These are phyloP conservation scores for Aureobasidium sp. DNA, from an alignment of 2,329 filamentous ascomycete species.

Conservation along the genomic window DNA sequence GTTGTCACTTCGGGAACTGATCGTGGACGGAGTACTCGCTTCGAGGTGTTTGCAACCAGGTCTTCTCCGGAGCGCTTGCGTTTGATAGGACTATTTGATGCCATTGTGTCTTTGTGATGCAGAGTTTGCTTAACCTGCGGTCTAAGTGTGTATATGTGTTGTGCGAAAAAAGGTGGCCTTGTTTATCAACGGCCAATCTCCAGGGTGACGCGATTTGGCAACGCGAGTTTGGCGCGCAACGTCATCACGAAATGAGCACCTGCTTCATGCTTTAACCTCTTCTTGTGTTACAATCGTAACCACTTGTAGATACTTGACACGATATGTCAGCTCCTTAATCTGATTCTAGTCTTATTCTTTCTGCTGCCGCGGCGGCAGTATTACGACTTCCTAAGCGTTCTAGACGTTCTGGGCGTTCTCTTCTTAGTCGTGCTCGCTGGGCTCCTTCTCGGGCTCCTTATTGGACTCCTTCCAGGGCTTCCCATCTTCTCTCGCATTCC, in stretches of 20 bases:
- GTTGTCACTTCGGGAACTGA: not conserved
- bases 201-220: not conserved
- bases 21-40: not conserved
- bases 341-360: too few species aligned
- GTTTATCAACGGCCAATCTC: not conserved
- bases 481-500: not conserved
- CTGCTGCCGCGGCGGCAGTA: too few species aligned
- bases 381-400: not conserved
- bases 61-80: slow-evolving; percentile 2
- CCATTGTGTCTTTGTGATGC: not conserved
- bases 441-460: not conserved
- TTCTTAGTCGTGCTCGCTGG: too few species aligned
- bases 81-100: not conserved
- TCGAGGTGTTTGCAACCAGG: not conserved
- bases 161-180: not conserved
- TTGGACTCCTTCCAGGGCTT: not conserved
- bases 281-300: too few species aligned
- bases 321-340: too few species aligned
- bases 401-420: not conserved
- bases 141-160: not conserved
- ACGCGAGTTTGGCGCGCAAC: slow-evolving; percentile 3
- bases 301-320: too few species aligned
- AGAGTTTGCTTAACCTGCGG: too few species aligned
- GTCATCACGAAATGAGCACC: not conserved
- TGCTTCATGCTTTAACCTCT: too few species aligned